Base-by-base conservation (phyloP, 305 asterid species). In the Solanum hybrid region DNA sequence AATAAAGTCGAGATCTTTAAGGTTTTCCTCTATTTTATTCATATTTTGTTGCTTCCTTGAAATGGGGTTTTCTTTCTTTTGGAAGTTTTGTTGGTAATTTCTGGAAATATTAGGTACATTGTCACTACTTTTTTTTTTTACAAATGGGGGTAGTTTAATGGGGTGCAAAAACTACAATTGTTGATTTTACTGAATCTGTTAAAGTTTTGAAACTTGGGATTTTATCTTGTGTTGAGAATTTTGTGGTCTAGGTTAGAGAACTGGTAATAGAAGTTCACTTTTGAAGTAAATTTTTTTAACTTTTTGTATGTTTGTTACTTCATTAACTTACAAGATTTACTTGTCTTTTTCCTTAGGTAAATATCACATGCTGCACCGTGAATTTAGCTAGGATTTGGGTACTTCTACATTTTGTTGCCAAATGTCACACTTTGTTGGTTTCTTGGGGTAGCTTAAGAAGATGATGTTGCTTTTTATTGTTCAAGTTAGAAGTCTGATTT, bases 341-440 rank as follows among this genome's bases (percentile, higher is more conserved):
- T 91, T 91, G 89, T 89, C 86, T 91, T 93, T 90, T 82, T 87
- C 89, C 91, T 89, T 79, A 82, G 89, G 91, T 92, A 46, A 92
- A 81, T 90, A 88, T 86, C 93, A 86, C 92, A 67, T 90, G 90
- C 89, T 91, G 86, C 89, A 78, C 90, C 91, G 89, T 89, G 93
- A 92, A 92, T 91, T 90, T 89, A 86, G 92, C 94, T 86, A 86
- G 90, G 89, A 86, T 92, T 91, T 90, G 80, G 89, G 91, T 90
- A 87, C 91, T 79, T 89, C 82, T 89, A 61, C 83, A 86, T 89
- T 89, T 89, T 89, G 90, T 91, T 89, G 86, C 90, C 92, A 92
- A 92, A 91, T 86, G 93, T 83, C 89, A 69, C 76, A 77, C 34
- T 89, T 89, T 90, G 89, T 80, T 86, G 94, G 88, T 86, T 75